A percentile compares a stretch with the other conserved stretches of the same genome.
These are phyloP conservation scores for Candida glucosophila DNA, from an alignment of 1,139 yeast species.

Conservation along the genomic window DNA sequence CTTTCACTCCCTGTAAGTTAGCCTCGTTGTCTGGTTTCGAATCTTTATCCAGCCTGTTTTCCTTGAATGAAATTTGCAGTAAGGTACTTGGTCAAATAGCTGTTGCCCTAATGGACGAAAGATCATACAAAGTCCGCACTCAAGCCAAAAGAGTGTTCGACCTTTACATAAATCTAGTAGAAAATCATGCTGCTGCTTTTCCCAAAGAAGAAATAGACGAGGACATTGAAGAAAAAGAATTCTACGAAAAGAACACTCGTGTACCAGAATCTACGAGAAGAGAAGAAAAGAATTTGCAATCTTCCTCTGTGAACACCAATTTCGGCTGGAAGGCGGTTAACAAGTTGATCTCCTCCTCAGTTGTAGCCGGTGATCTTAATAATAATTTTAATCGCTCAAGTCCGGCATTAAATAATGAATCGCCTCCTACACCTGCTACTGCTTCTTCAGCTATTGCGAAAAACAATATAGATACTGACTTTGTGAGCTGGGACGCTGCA, in stretches of 20 bases:
- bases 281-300: conserved; percentile 1
- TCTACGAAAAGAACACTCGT: conserved; percentile 17
- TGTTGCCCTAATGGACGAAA: conserved; percentile 71
- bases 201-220: conserved; percentile 42
- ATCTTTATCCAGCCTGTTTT: conserved; percentile 54
- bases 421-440: too few relatives aligned
- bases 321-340: conserved; percentile 35
- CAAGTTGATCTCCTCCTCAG: conserved; percentile 25
- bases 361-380: conserved; percentile 26
- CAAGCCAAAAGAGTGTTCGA: conserved; percentile 68
- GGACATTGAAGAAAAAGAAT: conserved; percentile 28
- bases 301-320: conserved; percentile 5
- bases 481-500: too few relatives aligned
- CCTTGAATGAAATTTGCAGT: conserved; percentile 70
- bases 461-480: too few relatives aligned
- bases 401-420: too few relatives aligned
- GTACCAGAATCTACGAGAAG: conserved; percentile 3
- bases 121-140: conserved; percentile 52
- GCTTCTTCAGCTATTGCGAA: too few relatives aligned
- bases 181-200: conserved; percentile 48
- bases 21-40: conserved; percentile 74
- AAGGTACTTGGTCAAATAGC: conserved; percentile 83
- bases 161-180: conserved; percentile 55
- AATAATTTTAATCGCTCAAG: conserved; percentile 32
- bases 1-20: conserved; percentile 67